Conservation (phyloP, 805 yeast species). For the Komagataella phaffii region DNA sequence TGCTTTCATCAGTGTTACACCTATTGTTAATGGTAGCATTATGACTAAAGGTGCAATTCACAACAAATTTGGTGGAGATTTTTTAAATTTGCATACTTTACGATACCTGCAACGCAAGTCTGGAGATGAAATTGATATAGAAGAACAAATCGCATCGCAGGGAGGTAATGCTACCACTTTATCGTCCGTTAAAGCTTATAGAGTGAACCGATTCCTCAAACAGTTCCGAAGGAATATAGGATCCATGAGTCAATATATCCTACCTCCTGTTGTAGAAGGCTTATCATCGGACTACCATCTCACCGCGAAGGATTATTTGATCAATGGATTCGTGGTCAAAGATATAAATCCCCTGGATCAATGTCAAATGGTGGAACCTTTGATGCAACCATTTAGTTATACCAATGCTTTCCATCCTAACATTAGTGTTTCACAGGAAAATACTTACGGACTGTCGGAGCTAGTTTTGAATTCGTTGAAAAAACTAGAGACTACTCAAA, state of each 20-base stretch:
- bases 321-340: slow-evolving; percentile 27
- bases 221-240: slow-evolving; percentile 30
- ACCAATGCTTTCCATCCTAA: slow-evolving; percentile 23
- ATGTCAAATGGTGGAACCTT: slow-evolving; percentile 44
- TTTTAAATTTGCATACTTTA: slow-evolving; percentile 50
- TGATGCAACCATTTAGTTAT: slow-evolving; percentile 51
- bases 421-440: slow-evolving; percentile 31
- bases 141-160: slow-evolving; percentile 8
- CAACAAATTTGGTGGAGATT: slow-evolving; percentile 77
- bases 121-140: not conserved
- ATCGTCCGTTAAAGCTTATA: slow-evolving; percentile 19
- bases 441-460: slow-evolving; percentile 35
- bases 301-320: slow-evolving; percentile 18
- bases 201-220: slow-evolving; percentile 24
- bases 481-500: slow-evolving; percentile 29
- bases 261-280: slow-evolving; percentile 21
- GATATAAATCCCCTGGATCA: slow-evolving; percentile 36
- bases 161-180: slow-evolving; percentile 16
- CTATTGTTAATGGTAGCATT: slow-evolving; percentile 64
- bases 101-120: slow-evolving; percentile 25
- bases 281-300: slow-evolving; percentile 37
- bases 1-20: slow-evolving; percentile 56
- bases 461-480: slow-evolving; percentile 29
- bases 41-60: slow-evolving; percentile 51
- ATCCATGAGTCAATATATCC: slow-evolving; percentile 13